Base-by-base conservation (phyloP, 2,329 filamentous ascomycete species). In the Aureobasidium sp. region DNA sequence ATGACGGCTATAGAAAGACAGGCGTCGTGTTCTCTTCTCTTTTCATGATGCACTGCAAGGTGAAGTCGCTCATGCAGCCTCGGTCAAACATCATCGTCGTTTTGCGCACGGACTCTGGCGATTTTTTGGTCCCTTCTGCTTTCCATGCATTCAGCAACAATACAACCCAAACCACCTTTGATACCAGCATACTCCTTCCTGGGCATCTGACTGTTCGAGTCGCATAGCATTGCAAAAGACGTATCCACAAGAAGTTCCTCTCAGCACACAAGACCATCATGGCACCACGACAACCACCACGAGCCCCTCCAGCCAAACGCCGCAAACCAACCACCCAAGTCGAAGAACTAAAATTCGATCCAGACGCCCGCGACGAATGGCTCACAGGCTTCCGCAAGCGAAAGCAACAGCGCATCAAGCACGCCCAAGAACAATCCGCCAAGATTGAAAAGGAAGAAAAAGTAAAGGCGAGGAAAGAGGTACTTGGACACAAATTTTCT, bases 331-430 rank as follows among this genome's bases (percentile, higher is more conserved):
- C 37, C 11, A 41, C 37, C 65, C 67, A 76, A 12, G 75, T 88
- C 56, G 88, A 90, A 64, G 88, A 95, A 67, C 85, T 98, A 68
- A 81, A 75, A 49, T 98, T 97, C 72, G 90, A 98, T 72, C 73
- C 79, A 57, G 77, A 78, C 57, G 87, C 87, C 40, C 84, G 93
- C 59, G 75, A 86, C 59, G 90, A 97, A 64, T 98, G 88, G 66
- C 77, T 98, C 55, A 96, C 90, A 0, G 93, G 93, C 2, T 98
- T 98, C 71, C 90, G 91, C 75, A 98, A 97, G 77, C 85, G 93
- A 69, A 97, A 96, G 70, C 73, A 87, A 50, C 86, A 89, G 68
- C 80, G 93, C 32, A 83, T 84, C 60, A 94, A 95, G 73, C 77
- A 84, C 69, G 91, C 91, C 1, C 86, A 93, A 65, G 89, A 93